Evolutionary conservation across 805 yeast genomes (phyloP).

Genomic region (Teunomyces cretensis): DNA sequence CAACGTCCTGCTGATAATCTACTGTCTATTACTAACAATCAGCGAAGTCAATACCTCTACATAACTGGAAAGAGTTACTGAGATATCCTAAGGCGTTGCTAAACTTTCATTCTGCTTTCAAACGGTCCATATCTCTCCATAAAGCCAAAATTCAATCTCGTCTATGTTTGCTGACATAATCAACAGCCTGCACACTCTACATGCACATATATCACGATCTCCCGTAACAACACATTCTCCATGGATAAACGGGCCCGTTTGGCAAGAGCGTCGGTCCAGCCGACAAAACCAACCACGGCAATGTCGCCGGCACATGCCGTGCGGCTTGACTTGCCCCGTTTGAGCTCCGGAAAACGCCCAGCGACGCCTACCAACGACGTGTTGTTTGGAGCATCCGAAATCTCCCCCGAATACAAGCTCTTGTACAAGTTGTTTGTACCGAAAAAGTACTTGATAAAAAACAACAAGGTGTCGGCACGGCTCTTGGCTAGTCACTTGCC

Average conservation of each 20-base stretch:
- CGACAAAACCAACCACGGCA: background rate
- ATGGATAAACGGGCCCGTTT: background rate
- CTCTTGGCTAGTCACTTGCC: conserved; percentile 32
- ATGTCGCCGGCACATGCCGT: background rate
- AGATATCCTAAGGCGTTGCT: no score
- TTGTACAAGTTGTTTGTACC: conserved; percentile 37
- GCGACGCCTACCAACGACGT: conserved; percentile 14
- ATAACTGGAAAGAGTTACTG: no score
- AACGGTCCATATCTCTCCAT: no score
- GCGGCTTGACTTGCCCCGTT: background rate
- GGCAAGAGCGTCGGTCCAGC: background rate
- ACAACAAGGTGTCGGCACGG: conserved; percentile 24
- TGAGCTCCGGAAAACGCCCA: background rate
- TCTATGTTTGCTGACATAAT: no score
- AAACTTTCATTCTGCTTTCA: no score
- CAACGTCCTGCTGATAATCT: no score
- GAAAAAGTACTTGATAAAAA: conserved; percentile 27
- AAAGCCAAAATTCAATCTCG: no score
- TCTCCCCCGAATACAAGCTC: conserved; percentile 32
- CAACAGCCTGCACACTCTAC: background rate
- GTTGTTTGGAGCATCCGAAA: conserved; percentile 12
- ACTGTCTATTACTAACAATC: no score
- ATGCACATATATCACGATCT: background rate
- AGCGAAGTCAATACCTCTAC: no score
- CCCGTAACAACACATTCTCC: background rate